Evolutionary conservation across 2,329 filamentous ascomycete genomes (phyloP), one percentile per base, ranked within the genome.

Genomic region (Fusarium protoensiforme): DNA sequence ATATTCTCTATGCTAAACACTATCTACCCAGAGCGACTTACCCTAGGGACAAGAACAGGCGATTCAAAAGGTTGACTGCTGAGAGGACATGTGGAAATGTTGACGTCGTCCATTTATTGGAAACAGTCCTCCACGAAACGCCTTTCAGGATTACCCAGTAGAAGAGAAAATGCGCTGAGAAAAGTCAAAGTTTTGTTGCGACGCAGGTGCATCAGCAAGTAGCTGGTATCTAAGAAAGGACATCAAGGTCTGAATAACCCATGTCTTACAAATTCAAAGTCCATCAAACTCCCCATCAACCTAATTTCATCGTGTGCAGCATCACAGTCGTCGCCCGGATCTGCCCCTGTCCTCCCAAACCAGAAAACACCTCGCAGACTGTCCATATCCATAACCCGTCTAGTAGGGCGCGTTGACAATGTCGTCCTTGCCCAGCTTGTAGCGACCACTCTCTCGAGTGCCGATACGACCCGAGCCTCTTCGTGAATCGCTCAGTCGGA

Each of bases 371-470:
- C 24, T 22, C n/a, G 18, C 22, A 43, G 31, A 53, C 29, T 57
- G 39, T n/a, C 29, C 27, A 20, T 14, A 33, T 24, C n/a, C 14
- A 16, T 18, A 31, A n/a, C 10, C n/a, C 20, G 18, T 80, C 59
- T 81, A 91, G 76, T 88, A 92, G 14, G 88, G 87, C 38, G 89
- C 88, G 78, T 97, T 92, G 27, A 98, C 96, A 75, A 98, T 92
- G 65, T 97, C 94, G 46, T 95, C 93, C 80, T 90, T 91, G 60
- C 92, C 91, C 56, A 97, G 86, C 84, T 94, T 94, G 79, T 93
- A 93, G 24, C 91, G 87, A 2, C 89, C 87, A 70, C 89, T 91
- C 24, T 86, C 83, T 41, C 82, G 83, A 1, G 84, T 89, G 2
- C 87, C 85, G 56, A 92, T 85, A 3, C 89, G 83, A 7, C 86